Percentiles rank a stretch among this genome's conserved stretches.
Conservation (phyloP, 768 basidiomycete genomes). For the Boletus edulis region DNA sequence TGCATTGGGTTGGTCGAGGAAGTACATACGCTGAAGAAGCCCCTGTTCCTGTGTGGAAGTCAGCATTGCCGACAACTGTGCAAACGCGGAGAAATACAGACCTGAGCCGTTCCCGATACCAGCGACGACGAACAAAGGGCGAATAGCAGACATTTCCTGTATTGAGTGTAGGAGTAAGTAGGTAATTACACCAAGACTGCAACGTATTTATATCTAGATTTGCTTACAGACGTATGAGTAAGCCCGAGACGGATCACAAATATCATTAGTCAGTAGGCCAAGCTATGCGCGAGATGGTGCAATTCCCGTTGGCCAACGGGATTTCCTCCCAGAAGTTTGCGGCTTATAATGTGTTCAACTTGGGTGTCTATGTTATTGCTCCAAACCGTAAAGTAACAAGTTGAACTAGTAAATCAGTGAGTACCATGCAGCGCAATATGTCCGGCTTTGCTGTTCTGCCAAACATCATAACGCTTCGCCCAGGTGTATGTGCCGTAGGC, state of each 20-base stretch:
- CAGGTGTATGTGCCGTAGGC: slow-evolving; percentile 79
- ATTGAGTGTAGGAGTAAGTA: background rate
- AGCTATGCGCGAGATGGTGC: slow-evolving; percentile 1
- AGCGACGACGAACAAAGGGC: slow-evolving; percentile 57
- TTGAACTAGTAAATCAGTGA: slow-evolving; percentile 17
- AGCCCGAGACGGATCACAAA: slow-evolving; percentile 16
- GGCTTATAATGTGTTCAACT: background rate
- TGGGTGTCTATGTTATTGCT: slow-evolving; percentile 17
- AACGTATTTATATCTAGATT: slow-evolving; percentile 4
- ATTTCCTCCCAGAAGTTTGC: background rate
- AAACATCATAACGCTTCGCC: slow-evolving; percentile 67
- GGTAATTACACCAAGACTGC: background rate
- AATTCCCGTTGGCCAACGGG: slow-evolving; percentile 3
- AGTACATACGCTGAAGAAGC: slow-evolving; percentile 52
- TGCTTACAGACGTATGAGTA: slow-evolving; percentile 10
- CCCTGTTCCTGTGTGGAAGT: slow-evolving; percentile 46
- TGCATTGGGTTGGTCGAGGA: background rate
- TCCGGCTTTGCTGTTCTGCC: slow-evolving; percentile 79
- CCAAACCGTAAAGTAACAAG: slow-evolving; percentile 11
- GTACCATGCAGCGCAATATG: slow-evolving; percentile 51
- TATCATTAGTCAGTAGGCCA: slow-evolving; percentile 6
- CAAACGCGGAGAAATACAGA: slow-evolving; percentile 4
- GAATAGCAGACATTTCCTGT: slow-evolving; percentile 31
- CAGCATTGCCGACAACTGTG: background rate
- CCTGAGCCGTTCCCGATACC: slow-evolving; percentile 47